Evolutionary conservation across 2,329 filamentous ascomycete genomes (phyloP), one percentile per base, ranked within the genome.

Genomic region (Verticillium dahliae): DNA sequence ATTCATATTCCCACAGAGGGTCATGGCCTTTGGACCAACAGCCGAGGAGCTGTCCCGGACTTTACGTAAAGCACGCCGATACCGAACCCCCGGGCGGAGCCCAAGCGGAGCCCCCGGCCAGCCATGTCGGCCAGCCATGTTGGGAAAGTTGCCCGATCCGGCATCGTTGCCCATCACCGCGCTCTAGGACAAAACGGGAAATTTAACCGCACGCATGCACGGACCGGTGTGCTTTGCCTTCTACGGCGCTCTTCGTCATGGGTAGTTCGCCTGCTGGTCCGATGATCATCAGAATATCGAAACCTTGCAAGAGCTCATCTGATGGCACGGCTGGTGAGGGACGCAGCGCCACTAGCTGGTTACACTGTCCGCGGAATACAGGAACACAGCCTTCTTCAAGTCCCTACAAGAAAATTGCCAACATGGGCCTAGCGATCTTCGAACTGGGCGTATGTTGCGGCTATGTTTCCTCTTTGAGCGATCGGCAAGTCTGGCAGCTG

Each of bases 1-100:
- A 41, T 41, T 41, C 39, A 41, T 41, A 41, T 65, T 81, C 1
- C 76, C 75, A 67, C 77, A 78, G 0, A 22, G n/a, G 41, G 11
- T 18, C 15, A 27, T n/a, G 41, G 22, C 41, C 18, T 22, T 22
- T 9, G n/a, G 4, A 50, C n/a, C 41, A 50, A 6, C 41, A 50
- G 41, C 41, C 41, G 41, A 50, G 11, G 4, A 18, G 14, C n/a
- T 50, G 18, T 22, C 41, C 18, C 9, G 9, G 7, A 22, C n/a
- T 41, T 50, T 50, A 50, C 41, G 41, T 50, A 50, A 50, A 50
- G 41, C n/a, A 1, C 41, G 41, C 15, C 7, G n/a, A 27, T 50
- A 50, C 18, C n/a, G n/a, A 11, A 18, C 14, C 35, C 6, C 41
- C 6, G 41, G 18, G 18, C 18, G 18, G 18, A 22, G 18, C 18